These are phyloP conservation scores for Boletus speciosus DNA, from an alignment of 768 basidiomycete species.

Conservation along the genomic window DNA sequence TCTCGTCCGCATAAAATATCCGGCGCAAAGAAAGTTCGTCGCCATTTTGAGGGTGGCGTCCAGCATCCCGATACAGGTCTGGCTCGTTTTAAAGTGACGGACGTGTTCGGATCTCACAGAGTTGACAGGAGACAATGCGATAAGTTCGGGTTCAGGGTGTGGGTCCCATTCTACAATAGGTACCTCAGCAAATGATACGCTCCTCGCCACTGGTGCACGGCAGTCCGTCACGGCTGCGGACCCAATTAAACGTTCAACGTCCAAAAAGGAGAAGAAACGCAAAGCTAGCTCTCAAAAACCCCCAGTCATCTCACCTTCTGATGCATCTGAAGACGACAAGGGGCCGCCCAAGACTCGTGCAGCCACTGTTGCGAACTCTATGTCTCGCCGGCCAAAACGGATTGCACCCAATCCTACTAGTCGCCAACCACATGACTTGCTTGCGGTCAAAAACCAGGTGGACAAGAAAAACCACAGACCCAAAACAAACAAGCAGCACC, in stretches of 20 bases:
- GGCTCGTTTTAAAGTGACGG: neutral
- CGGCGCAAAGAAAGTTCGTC: neutral
- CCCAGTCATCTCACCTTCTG: slow-evolving; percentile 13
- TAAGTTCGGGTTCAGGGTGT: neutral
- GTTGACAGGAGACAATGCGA: neutral
- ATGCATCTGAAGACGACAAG: slow-evolving; percentile 23
- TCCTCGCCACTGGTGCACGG: neutral
- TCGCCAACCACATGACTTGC: neutral
- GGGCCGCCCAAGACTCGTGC: neutral
- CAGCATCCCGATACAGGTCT: slow-evolving; percentile 10
- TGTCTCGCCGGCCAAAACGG: slow-evolving; percentile 13
- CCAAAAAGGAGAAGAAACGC: slow-evolving; percentile 17
- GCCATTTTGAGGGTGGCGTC: neutral
- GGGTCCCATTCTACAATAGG: neutral
- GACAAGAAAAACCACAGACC: neutral
- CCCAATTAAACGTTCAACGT: neutral
- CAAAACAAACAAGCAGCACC: neutral
- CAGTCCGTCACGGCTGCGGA: neutral
- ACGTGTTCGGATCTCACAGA: neutral
- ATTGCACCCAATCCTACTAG: slow-evolving; percentile 1
- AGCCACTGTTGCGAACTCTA: neutral
- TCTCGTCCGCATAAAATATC: neutral
- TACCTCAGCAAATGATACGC: neutral
- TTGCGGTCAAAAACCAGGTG: neutral
- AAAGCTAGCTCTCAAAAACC: slow-evolving; percentile 24